Conservation (phyloP, 2,329 filamentous ascomycete species). For the Chaetothyriales sp. region DNA sequence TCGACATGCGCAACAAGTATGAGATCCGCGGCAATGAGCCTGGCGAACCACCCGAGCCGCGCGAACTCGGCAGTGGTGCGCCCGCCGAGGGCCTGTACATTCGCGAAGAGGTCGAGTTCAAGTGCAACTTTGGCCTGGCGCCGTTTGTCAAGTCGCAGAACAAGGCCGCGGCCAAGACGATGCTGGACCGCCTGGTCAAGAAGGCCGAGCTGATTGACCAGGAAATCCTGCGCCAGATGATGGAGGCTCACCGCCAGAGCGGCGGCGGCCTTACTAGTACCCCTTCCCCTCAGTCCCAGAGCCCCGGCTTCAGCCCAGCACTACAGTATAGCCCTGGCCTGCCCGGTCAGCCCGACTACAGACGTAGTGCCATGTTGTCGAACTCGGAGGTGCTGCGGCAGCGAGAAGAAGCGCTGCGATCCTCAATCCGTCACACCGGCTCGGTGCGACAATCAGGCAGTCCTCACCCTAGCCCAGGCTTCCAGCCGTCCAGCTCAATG, state of each 20-base stretch:
- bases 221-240: constrained; percentile 16
- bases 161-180: constrained; percentile 54
- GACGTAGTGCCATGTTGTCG: neutral
- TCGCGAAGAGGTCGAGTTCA: constrained; percentile 69
- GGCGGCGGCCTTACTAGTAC: constrained; percentile 1
- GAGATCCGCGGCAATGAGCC: constrained; percentile 57
- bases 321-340: neutral
- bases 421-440: neutral
- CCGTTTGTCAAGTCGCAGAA: constrained; percentile 70
- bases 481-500: neutral
- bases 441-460: neutral
- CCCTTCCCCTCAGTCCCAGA: constrained; percentile 8
- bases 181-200: constrained; percentile 49
- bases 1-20: constrained; percentile 68
- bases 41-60: constrained; percentile 50
- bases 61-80: constrained; percentile 51
- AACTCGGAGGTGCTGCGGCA: neutral
- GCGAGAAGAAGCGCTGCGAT: neutral
- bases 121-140: constrained; percentile 61
- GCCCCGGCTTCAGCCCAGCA: constrained; percentile 1
- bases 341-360: neutral
- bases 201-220: constrained; percentile 33
- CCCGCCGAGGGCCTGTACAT: constrained; percentile 60
- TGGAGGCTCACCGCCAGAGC: constrained; percentile 3
- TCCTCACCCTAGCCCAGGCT: neutral